These are phyloP conservation scores for Phaseolus coccineus DNA, from an alignment of 331 rosid species.

Conservation along the genomic window DNA sequence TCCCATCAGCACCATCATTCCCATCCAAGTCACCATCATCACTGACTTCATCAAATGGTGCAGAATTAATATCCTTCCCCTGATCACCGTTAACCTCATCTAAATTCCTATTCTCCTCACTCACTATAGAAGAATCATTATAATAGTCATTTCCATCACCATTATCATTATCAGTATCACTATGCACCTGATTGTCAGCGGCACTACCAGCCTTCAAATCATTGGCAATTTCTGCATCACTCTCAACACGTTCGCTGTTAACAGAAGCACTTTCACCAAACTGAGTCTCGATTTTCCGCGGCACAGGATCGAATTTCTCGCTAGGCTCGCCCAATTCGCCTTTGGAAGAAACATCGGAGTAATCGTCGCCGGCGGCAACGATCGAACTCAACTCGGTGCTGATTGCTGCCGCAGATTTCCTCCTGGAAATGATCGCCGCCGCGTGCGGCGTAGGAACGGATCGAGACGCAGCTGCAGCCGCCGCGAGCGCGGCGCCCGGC, in stretches of 20 bases:
- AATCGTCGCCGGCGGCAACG: constrained; percentile 39
- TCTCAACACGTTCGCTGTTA: constrained; percentile 25
- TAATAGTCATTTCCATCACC: too few species aligned
- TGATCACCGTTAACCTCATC: constrained; percentile 43
- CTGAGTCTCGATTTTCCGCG: constrained; percentile 41
- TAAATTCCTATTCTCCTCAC: constrained; percentile 51
- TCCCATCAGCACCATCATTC: constrained; percentile 39
- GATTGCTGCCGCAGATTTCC: constrained; percentile 45
- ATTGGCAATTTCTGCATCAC: constrained; percentile 43
- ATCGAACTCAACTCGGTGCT: constrained; percentile 50
- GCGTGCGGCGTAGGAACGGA: constrained; percentile 85
- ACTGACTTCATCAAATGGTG: constrained; percentile 28
- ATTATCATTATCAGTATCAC: background rate
- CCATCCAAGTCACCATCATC: background rate
- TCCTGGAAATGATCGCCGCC: constrained; percentile 80
- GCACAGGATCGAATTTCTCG: constrained; percentile 46
- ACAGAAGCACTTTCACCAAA: constrained; percentile 37
- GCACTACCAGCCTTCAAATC: constrained; percentile 42
- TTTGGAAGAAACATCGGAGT: constrained; percentile 56
- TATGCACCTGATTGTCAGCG: constrained; percentile 35
- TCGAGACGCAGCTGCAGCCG: constrained; percentile 93
- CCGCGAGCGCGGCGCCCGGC: constrained; percentile 97
- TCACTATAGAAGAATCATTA: constrained; percentile 33
- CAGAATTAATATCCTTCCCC: constrained; percentile 37
- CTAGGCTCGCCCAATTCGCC: constrained; percentile 46